Percentiles rank a stretch among this genome's conserved stretches.
Conservation (phyloP, 1,284 basidiomycete genomes). For the Naganishia sp. region DNA sequence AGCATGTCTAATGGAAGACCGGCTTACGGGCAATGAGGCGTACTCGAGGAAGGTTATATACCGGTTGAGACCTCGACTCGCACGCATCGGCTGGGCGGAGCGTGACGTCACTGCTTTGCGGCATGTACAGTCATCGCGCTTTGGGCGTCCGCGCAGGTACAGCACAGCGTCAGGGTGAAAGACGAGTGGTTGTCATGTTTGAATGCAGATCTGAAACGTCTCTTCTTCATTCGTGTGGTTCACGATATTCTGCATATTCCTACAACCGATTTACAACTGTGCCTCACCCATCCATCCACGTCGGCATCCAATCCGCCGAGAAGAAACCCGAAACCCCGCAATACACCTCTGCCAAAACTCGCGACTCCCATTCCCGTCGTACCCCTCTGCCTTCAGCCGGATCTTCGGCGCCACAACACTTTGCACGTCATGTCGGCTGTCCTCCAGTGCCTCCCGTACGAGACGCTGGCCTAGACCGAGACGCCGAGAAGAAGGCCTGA, state of each 20-base stretch:
- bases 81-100: not conserved
- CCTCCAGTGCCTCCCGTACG: conserved; percentile 10
- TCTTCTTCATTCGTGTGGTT: too few relatives aligned
- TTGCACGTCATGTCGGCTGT: conserved; percentile 3
- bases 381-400: conserved; percentile 21
- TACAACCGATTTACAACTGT: conserved; percentile 2
- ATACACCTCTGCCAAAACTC: conserved; percentile 27
- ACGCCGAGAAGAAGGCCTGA: conserved; percentile 23
- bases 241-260: not conserved
- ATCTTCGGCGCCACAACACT: not conserved
- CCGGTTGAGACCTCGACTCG: not conserved
- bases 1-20: not conserved
- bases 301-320: conserved; percentile 12
- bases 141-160: not conserved
- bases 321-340: conserved; percentile 13
- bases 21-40: not conserved
- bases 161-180: not conserved
- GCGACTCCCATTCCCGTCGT: conserved; percentile 19
- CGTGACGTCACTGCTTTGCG: conserved; percentile 9
- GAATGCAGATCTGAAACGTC: not conserved
- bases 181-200: not conserved
- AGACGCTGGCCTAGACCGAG: conserved; percentile 13
- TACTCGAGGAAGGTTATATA: not conserved
- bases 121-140: conserved; percentile 9
- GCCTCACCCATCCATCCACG: conserved; percentile 24